A percentile compares a stretch with the other conserved stretches of the same genome.
These are phyloP conservation scores for Stemphylium beticola DNA, from an alignment of 2,329 filamentous ascomycete genomes.

Conservation along the genomic window DNA sequence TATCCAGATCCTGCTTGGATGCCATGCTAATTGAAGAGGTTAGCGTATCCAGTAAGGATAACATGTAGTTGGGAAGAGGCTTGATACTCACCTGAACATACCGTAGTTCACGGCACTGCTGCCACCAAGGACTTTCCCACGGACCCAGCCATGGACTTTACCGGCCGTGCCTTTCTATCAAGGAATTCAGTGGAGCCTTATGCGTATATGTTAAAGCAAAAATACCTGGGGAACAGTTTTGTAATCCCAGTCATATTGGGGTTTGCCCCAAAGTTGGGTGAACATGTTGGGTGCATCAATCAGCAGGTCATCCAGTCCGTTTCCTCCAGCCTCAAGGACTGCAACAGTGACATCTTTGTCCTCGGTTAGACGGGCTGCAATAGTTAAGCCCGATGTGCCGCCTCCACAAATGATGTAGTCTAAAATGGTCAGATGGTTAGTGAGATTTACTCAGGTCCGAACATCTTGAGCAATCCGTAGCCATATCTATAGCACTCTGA, in stretches of 20 bases:
- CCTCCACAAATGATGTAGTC: constrained; percentile 37
- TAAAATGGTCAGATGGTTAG: neutral
- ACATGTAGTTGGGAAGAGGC: neutral
- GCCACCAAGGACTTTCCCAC: constrained; percentile 48
- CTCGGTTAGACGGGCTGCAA: constrained; percentile 39
- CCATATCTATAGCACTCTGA: neutral
- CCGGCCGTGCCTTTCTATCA: constrained; percentile 31
- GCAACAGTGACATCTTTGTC: constrained; percentile 34
- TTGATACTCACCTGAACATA: constrained; percentile 22
- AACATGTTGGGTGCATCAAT: constrained; percentile 40
- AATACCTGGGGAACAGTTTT: constrained; percentile 40
- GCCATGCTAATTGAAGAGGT: constrained; percentile 23
- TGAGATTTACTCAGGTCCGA: neutral
- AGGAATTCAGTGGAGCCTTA: constrained; percentile 2
- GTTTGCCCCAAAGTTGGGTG: constrained; percentile 31
- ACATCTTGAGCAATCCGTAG: neutral
- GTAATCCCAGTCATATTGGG: constrained; percentile 41
- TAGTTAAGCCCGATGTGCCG: constrained; percentile 38
- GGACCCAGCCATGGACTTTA: constrained; percentile 32
- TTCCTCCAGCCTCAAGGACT: constrained; percentile 38
- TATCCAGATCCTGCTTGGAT: constrained; percentile 41
- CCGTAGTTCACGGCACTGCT: constrained; percentile 46
- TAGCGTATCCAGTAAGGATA: neutral
- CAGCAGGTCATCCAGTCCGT: constrained; percentile 33
- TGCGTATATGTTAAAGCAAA: neutral